Percentiles rank a stretch among this genome's conserved stretches.
Conservation (phyloP, 2,329 filamentous ascomycete species). For the Rutstroemia sp. region DNA sequence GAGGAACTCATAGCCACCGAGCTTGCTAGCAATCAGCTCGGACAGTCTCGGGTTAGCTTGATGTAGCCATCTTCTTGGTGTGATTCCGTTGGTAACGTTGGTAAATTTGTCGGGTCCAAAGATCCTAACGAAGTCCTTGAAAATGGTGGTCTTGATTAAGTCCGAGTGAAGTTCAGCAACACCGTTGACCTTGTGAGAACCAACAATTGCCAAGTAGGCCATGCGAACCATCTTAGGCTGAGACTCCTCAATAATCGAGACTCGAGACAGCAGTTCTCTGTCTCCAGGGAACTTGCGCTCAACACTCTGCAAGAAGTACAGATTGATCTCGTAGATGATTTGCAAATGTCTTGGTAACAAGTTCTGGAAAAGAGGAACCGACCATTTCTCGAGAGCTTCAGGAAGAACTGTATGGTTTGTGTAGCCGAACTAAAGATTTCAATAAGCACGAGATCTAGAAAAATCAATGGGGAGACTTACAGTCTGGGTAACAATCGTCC, state of each 20-base stretch:
- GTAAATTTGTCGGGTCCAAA: constrained; percentile 97
- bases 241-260: constrained; percentile 97
- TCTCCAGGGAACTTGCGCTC: constrained; percentile 88
- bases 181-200: constrained; percentile 98
- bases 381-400: constrained; percentile 97
- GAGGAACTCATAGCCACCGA: constrained; percentile 75
- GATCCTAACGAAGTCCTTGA: constrained; percentile 95
- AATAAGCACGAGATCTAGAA: neutral
- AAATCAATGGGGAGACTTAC: constrained; percentile 35
- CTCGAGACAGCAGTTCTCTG: constrained; percentile 72
- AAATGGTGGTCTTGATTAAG: constrained; percentile 97
- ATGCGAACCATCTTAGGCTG: constrained; percentile 98
- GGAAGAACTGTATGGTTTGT: constrained; percentile 98
- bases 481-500: constrained; percentile 68
- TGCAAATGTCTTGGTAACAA: constrained; percentile 89
- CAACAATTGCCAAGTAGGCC: constrained; percentile 90
- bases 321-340: constrained; percentile 97
- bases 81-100: constrained; percentile 98
- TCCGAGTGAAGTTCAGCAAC: constrained; percentile 97
- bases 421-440: constrained; percentile 63
- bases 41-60: constrained; percentile 93
- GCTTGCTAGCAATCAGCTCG: constrained; percentile 84
- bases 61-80: constrained; percentile 90
- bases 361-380: constrained; percentile 84
- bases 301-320: constrained; percentile 84